Evolutionary conservation across 2,329 filamentous ascomycete species (phyloP), one percentile per base, ranked within the genome.

Genomic region (Sordariomycetes sp.): DNA sequence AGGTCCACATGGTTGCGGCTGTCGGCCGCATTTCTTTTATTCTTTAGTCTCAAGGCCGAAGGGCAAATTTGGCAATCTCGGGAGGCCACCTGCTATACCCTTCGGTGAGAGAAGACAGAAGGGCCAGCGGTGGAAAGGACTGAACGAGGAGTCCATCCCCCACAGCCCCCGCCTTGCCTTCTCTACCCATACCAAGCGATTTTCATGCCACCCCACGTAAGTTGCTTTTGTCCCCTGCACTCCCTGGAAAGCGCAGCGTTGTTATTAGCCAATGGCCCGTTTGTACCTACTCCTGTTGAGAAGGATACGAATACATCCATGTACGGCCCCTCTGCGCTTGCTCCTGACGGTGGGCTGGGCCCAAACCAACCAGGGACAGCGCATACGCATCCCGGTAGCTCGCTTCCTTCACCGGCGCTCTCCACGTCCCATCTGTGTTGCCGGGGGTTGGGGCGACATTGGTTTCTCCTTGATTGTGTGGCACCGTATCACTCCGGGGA

Each of bases 341-440:
- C n/a, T 46, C 40, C 14, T 46, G 40, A 46, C n/a, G 18, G 40
- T 46, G 16, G 40, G 40, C 3, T 16, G 18, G 40, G 18, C 40
- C 40, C 40, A 46, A n/a, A 46, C 46, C 46, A 50, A 50, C 10
- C 46, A 11, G 46, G 2, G 46, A 24, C 46, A 50, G 22, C 46
- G 22, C n/a, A 11, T 22, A 50, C 20, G 40, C 12, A 50, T 40
- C 55, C 55, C 43, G 40, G 55, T 57, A 20, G 16, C 20, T 51
- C 50, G 54, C 25, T 20, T 50, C 35, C 18, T 34, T 50, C 50
- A 50, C 46, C 46, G 46, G 46, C 46, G 22, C 22, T 11, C 20
- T 24, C 43, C 55, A 57, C 43, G 32, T 57, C 24, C 43, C 32
- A 37, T 55, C 50, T 50, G 55, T 51, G 55, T 48, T 24, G 32